Percentiles rank a stretch among this genome's conserved stretches.
Conservation (phyloP, 2,329 filamentous ascomycete species). For the Phoma herbarum region DNA sequence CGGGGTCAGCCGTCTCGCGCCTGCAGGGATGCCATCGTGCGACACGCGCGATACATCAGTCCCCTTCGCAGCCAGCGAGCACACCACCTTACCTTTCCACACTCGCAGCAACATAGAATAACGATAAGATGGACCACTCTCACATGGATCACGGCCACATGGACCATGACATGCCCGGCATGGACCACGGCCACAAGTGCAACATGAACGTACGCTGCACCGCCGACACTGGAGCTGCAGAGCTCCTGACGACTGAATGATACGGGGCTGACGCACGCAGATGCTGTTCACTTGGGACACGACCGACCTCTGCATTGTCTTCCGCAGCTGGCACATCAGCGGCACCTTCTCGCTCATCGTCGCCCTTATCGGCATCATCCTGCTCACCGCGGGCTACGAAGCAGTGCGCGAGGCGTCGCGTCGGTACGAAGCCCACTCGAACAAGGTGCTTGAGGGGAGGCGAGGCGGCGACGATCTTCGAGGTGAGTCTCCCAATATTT, state of each 20-base stretch:
- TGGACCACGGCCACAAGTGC: conserved; percentile 69
- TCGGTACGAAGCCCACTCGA: conserved; percentile 70
- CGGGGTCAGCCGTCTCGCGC: conserved; percentile 16
- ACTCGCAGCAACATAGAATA: neutral
- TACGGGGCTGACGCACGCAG: conserved; percentile 56
- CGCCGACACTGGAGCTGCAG: neutral
- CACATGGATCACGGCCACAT: conserved; percentile 66
- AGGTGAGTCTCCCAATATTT: conserved; percentile 39
- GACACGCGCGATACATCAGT: conserved; percentile 24
- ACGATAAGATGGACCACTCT: conserved; percentile 47
- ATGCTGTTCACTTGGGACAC: conserved; percentile 99
- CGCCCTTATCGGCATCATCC: conserved; percentile 82
- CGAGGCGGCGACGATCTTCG: conserved; percentile 42
- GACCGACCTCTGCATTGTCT: conserved; percentile 93
- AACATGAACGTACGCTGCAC: conserved; percentile 81
- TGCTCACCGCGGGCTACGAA: conserved; percentile 92
- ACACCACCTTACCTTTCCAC: conserved; percentile 3
- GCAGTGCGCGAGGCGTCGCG: conserved; percentile 79
- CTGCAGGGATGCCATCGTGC: conserved; percentile 29
- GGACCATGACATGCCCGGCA: conserved; percentile 62
- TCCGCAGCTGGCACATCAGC: conserved; percentile 86
- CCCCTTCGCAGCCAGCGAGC: conserved; percentile 8
- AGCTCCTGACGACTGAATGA: neutral
- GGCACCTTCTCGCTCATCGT: conserved; percentile 77
- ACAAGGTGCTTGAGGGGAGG: conserved; percentile 34